phyloP scores from a whole-genome alignment of 2,329 filamentous ascomycete species.

The Fusarium decemcellulare region DNA sequence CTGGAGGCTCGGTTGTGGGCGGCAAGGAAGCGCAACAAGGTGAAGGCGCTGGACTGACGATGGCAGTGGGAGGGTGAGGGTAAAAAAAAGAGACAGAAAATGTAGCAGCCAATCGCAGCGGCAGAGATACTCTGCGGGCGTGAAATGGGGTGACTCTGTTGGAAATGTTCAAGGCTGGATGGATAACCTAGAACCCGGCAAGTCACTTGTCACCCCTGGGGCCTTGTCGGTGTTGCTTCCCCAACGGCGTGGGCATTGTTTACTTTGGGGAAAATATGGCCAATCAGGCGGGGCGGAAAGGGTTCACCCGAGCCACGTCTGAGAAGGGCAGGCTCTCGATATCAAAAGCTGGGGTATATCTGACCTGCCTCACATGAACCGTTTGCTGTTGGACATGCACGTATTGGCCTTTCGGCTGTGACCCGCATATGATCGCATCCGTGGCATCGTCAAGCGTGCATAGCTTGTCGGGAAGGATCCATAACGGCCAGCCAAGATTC shows the following conservation, averaged over 20 bases:
- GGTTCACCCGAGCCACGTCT: too few species aligned
- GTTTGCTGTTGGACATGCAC: conserved; percentile 20
- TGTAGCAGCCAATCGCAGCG: conserved; percentile 44
- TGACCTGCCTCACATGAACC: conserved; percentile 1
- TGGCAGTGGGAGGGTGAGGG: conserved; percentile 33
- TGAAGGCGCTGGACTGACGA: conserved; percentile 31
- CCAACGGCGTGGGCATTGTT: conserved; percentile 42
- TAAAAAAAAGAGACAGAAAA: conserved; percentile 10
- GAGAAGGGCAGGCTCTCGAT: neutral
- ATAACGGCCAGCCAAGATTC: conserved; percentile 14
- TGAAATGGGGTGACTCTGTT: conserved; percentile 47
- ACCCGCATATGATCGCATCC: conserved; percentile 31
- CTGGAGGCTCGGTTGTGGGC: conserved; percentile 29
- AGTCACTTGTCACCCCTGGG: conserved; percentile 25
- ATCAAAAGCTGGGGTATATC: conserved; percentile 7
- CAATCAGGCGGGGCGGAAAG: conserved; percentile 9
- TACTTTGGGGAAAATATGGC: conserved; percentile 6
- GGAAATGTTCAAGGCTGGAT: conserved; percentile 32
- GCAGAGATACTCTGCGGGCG: conserved; percentile 42
- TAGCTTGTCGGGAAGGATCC: conserved; percentile 17
- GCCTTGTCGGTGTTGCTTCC: conserved; percentile 31
- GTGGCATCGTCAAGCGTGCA: conserved; percentile 20
- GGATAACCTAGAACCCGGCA: conserved; percentile 24
- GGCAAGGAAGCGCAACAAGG: conserved; percentile 24
- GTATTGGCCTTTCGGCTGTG: conserved; percentile 4